Percentiles rank a stretch among this genome's conserved stretches.
These are phyloP conservation scores for Apocynum venetum DNA, from an alignment of 257 asterid species.

Conservation along the genomic window DNA sequence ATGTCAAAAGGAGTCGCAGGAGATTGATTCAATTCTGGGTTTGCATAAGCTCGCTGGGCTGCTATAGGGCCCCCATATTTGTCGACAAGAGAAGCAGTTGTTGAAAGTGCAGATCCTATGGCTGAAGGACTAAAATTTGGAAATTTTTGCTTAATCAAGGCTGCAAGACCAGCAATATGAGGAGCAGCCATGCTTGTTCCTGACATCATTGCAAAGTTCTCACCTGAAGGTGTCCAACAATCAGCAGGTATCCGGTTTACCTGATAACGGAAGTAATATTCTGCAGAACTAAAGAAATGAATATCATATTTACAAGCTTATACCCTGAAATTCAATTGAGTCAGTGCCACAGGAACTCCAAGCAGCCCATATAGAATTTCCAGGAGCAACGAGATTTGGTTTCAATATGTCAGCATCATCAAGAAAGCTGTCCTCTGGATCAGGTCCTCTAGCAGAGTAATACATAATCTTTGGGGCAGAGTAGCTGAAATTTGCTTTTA, in stretches of 20 bases:
- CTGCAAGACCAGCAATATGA: constrained; percentile 92
- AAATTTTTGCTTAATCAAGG: constrained; percentile 72
- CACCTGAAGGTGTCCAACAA: constrained; percentile 43
- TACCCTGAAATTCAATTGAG: constrained; percentile 89
- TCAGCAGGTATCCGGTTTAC: constrained; percentile 4
- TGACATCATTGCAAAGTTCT: constrained; percentile 93
- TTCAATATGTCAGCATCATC: constrained; percentile 74
- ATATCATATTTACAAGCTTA: background rate
- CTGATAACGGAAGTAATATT: background rate
- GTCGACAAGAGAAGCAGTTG: constrained; percentile 76
- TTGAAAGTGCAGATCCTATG: constrained; percentile 88
- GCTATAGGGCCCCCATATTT: constrained; percentile 69
- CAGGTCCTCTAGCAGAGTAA: constrained; percentile 98
- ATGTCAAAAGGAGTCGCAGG: constrained; percentile 98
- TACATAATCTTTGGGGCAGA: constrained; percentile 89
- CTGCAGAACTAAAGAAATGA: background rate
- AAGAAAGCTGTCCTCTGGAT: constrained; percentile 78
- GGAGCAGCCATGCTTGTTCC: constrained; percentile 99
- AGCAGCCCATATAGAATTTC: constrained; percentile 94
- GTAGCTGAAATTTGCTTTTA: constrained; percentile 67
- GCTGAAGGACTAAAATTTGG: constrained; percentile 77
- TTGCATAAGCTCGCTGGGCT: constrained; percentile 89
- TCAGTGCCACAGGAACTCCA: constrained; percentile 94
- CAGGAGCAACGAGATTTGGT: constrained; percentile 94
- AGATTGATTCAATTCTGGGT: constrained; percentile 84